These are phyloP conservation scores for Colletotrichum agaves DNA, from an alignment of 2,329 filamentous ascomycete species.

Conservation along the genomic window DNA sequence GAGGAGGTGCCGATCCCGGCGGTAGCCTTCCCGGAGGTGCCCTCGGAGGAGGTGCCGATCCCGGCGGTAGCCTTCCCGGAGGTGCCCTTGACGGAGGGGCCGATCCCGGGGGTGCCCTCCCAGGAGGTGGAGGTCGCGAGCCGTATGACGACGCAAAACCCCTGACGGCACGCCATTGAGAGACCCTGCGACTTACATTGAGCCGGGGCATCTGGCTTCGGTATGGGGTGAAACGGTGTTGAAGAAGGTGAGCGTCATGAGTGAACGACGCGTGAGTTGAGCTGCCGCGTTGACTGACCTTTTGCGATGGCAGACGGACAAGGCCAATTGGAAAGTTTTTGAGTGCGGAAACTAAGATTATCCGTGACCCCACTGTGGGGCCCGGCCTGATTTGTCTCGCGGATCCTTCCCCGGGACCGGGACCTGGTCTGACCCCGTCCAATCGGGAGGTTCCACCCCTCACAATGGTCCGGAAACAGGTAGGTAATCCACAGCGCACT, in stretches of 20 bases:
- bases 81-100: no score
- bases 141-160: not conserved
- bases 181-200: not conserved
- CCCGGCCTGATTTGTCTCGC: not conserved
- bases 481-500: no score
- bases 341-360: not conserved
- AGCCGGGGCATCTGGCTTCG: slow-evolving; percentile 6
- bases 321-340: not conserved
- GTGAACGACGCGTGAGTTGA: not conserved
- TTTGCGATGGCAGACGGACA: not conserved
- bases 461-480: no score
- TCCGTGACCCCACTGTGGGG: not conserved
- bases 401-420: no score
- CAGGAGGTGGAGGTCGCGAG: no score
- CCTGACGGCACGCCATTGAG: not conserved
- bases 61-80: no score
- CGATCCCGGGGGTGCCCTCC: no score
- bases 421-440: no score
- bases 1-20: no score
- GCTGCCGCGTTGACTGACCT: not conserved
- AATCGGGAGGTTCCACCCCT: no score
- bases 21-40: no score
- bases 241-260: not conserved
- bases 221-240: not conserved
- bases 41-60: no score